Conservation (phyloP, 345 rosid species). For the Syzygium aromaticum region DNA sequence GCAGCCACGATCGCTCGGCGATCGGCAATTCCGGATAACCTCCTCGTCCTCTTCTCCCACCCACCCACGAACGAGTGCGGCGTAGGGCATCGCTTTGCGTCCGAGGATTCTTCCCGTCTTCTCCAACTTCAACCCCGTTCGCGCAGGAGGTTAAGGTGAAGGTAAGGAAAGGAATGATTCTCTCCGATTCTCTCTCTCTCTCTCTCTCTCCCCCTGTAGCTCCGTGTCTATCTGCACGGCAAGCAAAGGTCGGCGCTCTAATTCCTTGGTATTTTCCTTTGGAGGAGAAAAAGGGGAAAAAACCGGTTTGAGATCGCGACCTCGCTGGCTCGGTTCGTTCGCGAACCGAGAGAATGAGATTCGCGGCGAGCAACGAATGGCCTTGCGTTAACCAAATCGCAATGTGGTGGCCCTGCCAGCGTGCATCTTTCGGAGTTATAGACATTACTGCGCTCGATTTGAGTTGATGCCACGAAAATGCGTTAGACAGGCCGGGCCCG, state of each 20-base stretch:
- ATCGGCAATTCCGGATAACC: neutral
- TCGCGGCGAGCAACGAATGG: no score
- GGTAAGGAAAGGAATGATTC: neutral
- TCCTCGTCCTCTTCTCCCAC: no score
- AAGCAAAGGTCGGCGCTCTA: neutral
- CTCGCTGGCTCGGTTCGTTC: neutral
- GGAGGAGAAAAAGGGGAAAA: no score
- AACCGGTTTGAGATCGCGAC: neutral
- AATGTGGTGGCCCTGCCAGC: neutral
- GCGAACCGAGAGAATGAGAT: neutral
- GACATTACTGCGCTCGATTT: neutral
- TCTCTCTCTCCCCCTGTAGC: neutral
- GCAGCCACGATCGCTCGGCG: neutral
- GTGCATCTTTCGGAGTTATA: neutral
- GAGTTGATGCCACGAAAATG: neutral
- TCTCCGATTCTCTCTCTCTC: neutral
- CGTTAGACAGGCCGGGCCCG: neutral
- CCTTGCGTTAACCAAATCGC: no score
- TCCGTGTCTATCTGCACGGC: neutral
- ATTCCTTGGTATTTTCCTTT: neutral
- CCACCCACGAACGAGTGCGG: no score
- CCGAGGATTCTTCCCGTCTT: neutral
- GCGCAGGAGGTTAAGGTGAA: neutral
- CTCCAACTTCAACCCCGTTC: neutral
- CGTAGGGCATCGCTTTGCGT: neutral